A percentile compares a stretch with the other conserved stretches of the same genome.
phyloP scores from a whole-genome alignment of 306 rosid genomes.

The Glycine soja region DNA sequence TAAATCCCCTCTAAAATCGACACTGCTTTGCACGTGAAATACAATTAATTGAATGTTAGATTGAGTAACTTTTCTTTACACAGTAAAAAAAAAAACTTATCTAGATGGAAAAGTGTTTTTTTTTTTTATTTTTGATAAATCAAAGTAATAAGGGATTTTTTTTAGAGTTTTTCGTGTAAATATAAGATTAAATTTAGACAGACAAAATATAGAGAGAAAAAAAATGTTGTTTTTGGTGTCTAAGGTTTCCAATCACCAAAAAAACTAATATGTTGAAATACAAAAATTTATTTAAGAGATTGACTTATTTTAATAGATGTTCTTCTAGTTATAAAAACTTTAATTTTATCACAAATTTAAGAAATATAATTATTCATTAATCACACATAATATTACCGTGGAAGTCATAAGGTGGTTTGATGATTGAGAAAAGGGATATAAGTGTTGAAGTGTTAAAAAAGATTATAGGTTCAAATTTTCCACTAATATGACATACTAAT shows the following conservation, averaged over 20 bases:
- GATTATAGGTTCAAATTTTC: too few relatives aligned
- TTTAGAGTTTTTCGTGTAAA: background rate
- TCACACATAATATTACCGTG: too few relatives aligned
- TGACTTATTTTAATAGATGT: too few relatives aligned
- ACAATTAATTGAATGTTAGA: background rate
- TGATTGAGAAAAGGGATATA: too few relatives aligned
- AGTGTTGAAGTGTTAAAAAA: too few relatives aligned
- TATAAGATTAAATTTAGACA: background rate
- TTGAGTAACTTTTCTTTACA: background rate
- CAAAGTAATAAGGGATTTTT: background rate
- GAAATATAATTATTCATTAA: too few relatives aligned
- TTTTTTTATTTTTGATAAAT: background rate
- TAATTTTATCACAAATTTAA: too few relatives aligned
- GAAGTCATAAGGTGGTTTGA: too few relatives aligned
- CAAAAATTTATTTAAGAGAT: too few relatives aligned
- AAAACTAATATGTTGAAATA: background rate
- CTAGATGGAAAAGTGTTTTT: background rate
- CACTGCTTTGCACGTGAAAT: constrained; percentile 74
- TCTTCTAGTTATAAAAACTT: too few relatives aligned
- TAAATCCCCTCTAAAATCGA: constrained; percentile 51
- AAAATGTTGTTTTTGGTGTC: too few relatives aligned
- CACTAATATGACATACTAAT: too few relatives aligned
- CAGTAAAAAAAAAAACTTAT: background rate
- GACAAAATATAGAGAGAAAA: background rate
- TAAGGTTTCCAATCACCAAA: background rate